Evolutionary conservation across 2,329 filamentous ascomycete species (phyloP).

Genomic region (Colletotrichum agaves): DNA sequence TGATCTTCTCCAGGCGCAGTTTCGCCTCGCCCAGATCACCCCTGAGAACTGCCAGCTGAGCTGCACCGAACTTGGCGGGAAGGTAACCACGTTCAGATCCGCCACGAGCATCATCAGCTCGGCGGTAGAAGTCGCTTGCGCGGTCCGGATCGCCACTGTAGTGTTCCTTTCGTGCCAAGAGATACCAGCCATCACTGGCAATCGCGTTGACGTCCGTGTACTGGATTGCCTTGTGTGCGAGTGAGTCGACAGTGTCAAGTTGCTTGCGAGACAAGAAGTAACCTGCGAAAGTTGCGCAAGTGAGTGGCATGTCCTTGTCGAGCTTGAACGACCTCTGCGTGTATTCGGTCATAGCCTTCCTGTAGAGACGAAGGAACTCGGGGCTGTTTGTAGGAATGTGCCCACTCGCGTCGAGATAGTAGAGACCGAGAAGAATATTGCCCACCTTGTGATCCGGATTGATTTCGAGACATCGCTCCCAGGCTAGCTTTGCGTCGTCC

Average conservation of each 20-base stretch:
- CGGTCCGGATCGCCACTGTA: constrained; percentile 79
- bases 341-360: constrained; percentile 93
- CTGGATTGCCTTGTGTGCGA: constrained; percentile 94
- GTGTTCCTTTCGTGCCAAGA: constrained; percentile 91
- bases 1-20: constrained; percentile 91
- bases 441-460: constrained; percentile 87
- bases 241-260: constrained; percentile 82
- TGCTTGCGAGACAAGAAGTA: constrained; percentile 90
- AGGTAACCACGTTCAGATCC: constrained; percentile 91
- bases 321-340: constrained; percentile 94
- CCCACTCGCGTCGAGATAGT: constrained; percentile 87
- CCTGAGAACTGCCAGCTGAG: constrained; percentile 87
- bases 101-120: constrained; percentile 90
- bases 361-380: constrained; percentile 86
- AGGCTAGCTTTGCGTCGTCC: constrained; percentile 89
- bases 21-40: constrained; percentile 92
- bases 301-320: constrained; percentile 89
- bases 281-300: constrained; percentile 87
- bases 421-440: constrained; percentile 88
- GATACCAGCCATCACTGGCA: constrained; percentile 97
- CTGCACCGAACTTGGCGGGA: constrained; percentile 93
- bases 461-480: constrained; percentile 88
- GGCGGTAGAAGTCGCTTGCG: constrained; percentile 87
- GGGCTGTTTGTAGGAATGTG: constrained; percentile 85
- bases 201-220: constrained; percentile 96